A percentile compares a stretch with the other conserved stretches of the same genome.
These are phyloP conservation scores for Elaeis oleifera DNA, from an alignment of 202 grass and related monocot genomes.

Conservation along the genomic window DNA sequence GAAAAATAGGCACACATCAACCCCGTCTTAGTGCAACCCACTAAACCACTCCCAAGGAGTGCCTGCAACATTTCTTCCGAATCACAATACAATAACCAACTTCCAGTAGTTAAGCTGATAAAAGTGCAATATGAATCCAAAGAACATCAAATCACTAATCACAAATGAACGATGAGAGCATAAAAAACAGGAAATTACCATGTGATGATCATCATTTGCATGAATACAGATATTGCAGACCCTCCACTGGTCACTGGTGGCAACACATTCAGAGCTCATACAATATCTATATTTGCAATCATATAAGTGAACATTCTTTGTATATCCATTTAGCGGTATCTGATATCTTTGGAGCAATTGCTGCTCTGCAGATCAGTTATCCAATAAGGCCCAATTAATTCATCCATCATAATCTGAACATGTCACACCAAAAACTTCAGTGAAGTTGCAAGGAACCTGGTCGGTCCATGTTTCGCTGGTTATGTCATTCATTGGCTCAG, in stretches of 20 bases:
- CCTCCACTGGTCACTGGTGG: conserved; percentile 27
- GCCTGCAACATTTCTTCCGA: too few species aligned
- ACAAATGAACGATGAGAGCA: conserved; percentile 10
- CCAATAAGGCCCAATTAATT: conserved; percentile 22
- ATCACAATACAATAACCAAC: too few species aligned
- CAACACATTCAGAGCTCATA: background rate
- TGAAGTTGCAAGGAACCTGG: conserved; percentile 25
- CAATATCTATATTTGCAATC: conserved; percentile 27
- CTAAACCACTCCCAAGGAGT: too few species aligned
- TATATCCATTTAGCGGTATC: conserved; percentile 58
- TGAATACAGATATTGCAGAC: conserved; percentile 48
- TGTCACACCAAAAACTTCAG: conserved; percentile 57
- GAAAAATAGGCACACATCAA: too few species aligned
- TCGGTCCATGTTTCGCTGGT: conserved; percentile 22
- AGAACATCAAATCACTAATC: conserved; percentile 12
- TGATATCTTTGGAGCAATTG: conserved; percentile 43
- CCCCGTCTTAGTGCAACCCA: too few species aligned
- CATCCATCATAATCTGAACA: conserved; percentile 45
- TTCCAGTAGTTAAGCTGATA: too few species aligned
- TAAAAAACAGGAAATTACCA: conserved; percentile 40
- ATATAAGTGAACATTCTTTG: conserved; percentile 52
- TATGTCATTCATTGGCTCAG: conserved; percentile 16
- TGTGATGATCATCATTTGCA: conserved; percentile 53
- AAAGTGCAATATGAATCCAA: too few species aligned
- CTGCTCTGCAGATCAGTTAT: conserved; percentile 33